Base-by-base conservation (phyloP, 345 rosid genomes). In the Syzygium oleosum region DNA sequence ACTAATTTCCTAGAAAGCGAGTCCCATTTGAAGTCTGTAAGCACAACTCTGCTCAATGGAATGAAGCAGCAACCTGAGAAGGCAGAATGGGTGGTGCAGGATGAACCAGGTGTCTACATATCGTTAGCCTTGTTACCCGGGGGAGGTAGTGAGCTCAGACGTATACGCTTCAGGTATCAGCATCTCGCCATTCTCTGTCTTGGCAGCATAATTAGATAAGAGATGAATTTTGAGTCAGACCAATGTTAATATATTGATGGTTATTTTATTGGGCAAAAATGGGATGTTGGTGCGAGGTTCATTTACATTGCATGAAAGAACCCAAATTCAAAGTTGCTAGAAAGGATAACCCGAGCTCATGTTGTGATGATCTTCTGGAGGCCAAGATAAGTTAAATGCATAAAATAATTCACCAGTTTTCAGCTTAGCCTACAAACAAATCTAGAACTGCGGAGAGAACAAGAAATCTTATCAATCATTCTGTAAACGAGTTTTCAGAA, bases 41-140 rank as follows among this genome's bases (percentile, higher is more conserved):
- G 91, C 86, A 87, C 53, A 85, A 91, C 88, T 84, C 87, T 88
- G 53, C 84, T 93, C 58, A 88, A 90, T 38, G 96, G 93, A 84
- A 90, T 90, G 86, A 94, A 91, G 84, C 88, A 89, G 89, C 93
- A 92, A 55, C 85, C 58, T 73, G 97, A 95, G 68, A 95, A 89
- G 90, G 53, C 91, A 77, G 96, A 94, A 87, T 85, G 91, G 78
- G 94, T 95, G 51, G 90, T 96, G 86, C 99, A 95, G 88, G 95
- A 91, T 87, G 98, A 95, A 92, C 96, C 95, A 11, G 99, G 98
- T 25, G 97, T 95, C 84, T 97, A 94, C 91, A 87, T 95, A 85
- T 95, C 98, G 43, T 86, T 96, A 87, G 88, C 90, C 63, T 84
- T 94, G 86, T 89, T 94, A 91, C 95, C 99, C 27, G 87, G 90